Percentiles rank a stretch among this genome's conserved stretches.
phyloP scores from a whole-genome alignment of 495 filamentous ascomycete genomes.

The Penicillium robsamsonii region DNA sequence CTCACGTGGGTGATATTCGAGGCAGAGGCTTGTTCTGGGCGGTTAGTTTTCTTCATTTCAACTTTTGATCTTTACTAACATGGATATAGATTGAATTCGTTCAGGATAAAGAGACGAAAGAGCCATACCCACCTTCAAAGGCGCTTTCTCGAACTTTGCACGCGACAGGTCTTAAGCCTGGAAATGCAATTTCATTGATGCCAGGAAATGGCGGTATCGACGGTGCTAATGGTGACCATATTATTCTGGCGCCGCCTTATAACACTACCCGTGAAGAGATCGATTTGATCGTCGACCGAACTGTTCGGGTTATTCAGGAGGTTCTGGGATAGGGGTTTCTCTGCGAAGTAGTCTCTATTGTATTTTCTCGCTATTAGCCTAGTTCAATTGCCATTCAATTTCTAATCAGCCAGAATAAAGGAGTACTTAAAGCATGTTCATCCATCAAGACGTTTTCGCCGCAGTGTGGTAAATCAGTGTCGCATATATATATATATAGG shows the following conservation, averaged over 20 bases:
- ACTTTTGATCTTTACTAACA: slow-evolving; percentile 7
- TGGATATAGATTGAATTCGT: slow-evolving; percentile 53
- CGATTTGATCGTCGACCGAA: slow-evolving; percentile 50
- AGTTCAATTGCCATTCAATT: background rate
- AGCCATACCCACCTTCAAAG: slow-evolving; percentile 42
- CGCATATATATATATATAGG: background rate
- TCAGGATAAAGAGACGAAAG: slow-evolving; percentile 49
- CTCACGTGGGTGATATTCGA: slow-evolving; percentile 52
- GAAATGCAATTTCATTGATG: slow-evolving; percentile 65
- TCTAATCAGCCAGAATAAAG: background rate
- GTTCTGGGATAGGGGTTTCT: slow-evolving; percentile 23
- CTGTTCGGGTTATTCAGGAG: slow-evolving; percentile 30
- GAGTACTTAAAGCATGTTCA: background rate
- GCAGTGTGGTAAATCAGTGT: background rate
- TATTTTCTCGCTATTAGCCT: background rate
- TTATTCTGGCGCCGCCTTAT: slow-evolving; percentile 71
- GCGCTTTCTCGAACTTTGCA: slow-evolving; percentile 48
- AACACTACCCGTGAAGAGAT: slow-evolving; percentile 60
- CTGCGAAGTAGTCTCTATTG: background rate
- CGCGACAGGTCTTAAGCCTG: slow-evolving; percentile 44
- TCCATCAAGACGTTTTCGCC: background rate
- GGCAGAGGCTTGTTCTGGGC: slow-evolving; percentile 54
- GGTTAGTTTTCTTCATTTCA: slow-evolving; percentile 28
- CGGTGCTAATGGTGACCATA: slow-evolving; percentile 65
- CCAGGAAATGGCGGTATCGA: slow-evolving; percentile 66